Evolutionary conservation across 305 asterid species (phyloP).

Genomic region (Fraxinus paxiana): DNA sequence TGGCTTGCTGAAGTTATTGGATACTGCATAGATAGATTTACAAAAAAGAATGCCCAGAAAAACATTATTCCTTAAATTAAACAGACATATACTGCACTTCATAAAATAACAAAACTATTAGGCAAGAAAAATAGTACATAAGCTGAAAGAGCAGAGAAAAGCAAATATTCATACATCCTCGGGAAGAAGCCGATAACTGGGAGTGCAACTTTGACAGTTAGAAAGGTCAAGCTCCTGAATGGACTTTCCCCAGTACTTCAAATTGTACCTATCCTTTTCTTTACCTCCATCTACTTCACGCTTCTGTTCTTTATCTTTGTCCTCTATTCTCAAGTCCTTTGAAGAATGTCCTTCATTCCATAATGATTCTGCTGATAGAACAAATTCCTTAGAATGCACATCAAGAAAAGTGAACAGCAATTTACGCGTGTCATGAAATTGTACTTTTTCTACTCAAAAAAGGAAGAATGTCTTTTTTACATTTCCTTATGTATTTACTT

Average conservation of each 20-base stretch:
- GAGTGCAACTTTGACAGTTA: slow-evolving; percentile 77
- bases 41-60: neutral
- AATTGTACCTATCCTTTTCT: slow-evolving; percentile 73
- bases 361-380: slow-evolving; percentile 61
- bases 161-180: slow-evolving; percentile 61
- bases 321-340: slow-evolving; percentile 58
- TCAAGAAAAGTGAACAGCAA: neutral
- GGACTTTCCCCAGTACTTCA: slow-evolving; percentile 93
- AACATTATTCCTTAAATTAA: neutral
- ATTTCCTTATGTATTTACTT: neutral
- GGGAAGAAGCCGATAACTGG: slow-evolving; percentile 98
- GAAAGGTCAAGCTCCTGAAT: slow-evolving; percentile 98
- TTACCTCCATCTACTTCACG: slow-evolving; percentile 74
- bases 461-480: neutral
- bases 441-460: neutral
- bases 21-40: slow-evolving; percentile 54
- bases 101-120: neutral
- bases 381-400: slow-evolving; percentile 28
- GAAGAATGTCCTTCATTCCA: slow-evolving; percentile 85
- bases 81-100: neutral
- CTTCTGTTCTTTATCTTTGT: slow-evolving; percentile 72
- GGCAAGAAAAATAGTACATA: neutral
- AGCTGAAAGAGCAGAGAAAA: neutral
- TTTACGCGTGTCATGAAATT: neutral
- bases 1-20: slow-evolving; percentile 85